Conservation (phyloP, 31 red algal genomes). For the Odonthalia washingtoniensis region DNA sequence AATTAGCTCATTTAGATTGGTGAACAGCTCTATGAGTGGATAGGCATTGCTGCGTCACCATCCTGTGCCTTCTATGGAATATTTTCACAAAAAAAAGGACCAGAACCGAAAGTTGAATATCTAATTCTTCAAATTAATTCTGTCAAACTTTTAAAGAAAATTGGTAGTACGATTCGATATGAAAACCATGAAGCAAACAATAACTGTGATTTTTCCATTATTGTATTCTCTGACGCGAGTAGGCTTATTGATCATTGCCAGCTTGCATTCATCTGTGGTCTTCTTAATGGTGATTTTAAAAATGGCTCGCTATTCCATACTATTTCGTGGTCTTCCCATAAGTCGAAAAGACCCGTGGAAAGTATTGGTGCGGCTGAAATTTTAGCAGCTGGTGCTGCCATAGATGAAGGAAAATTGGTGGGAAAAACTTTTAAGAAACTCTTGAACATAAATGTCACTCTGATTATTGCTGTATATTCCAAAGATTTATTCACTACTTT, state of each 20-base stretch:
- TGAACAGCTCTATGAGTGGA: conserved; percentile 15
- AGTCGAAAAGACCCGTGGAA: not conserved
- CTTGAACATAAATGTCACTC: not conserved
- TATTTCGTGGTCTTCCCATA: not conserved
- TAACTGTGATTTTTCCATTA: not conserved
- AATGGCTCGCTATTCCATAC: not conserved
- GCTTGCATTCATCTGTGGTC: no score
- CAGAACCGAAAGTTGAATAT: not conserved
- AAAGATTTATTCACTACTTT: no score
- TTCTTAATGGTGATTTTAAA: not conserved
- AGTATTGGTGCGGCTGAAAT: no score
- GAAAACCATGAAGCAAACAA: not conserved
- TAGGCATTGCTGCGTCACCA: conserved; percentile 17
- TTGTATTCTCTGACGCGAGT: not conserved
- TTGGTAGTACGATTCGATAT: not conserved
- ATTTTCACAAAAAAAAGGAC: not conserved
- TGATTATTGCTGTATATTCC: not conserved
- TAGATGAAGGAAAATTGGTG: not conserved
- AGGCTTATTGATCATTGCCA: no score
- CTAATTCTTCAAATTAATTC: not conserved
- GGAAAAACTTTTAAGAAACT: not conserved
- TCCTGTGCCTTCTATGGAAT: not conserved
- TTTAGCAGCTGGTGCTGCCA: no score
- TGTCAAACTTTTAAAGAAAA: not conserved
- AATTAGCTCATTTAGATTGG: not conserved